Evolutionary conservation across 176 grass and related monocot genomes (phyloP).

Genomic region (Carex parvula): DNA sequence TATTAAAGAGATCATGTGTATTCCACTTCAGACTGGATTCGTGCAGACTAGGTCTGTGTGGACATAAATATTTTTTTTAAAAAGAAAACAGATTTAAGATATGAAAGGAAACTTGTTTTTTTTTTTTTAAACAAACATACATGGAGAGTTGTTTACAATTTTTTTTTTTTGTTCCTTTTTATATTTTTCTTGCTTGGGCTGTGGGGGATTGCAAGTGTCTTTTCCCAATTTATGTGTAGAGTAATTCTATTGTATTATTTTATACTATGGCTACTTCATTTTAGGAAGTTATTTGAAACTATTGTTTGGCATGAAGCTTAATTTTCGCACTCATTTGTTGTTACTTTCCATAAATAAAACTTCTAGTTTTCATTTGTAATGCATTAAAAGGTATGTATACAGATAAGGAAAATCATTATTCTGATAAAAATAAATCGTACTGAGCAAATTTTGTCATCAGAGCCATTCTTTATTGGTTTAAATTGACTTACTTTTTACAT

Average conservation of each 20-base stretch:
- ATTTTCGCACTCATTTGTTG: not conserved
- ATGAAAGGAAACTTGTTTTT: no score
- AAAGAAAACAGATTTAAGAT: no score
- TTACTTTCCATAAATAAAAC: not conserved
- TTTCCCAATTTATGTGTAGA: not conserved
- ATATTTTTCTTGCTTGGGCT: no score
- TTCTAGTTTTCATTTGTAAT: not conserved
- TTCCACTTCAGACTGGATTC: no score
- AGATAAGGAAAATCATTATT: not conserved
- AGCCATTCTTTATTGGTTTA: not conserved
- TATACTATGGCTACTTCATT: not conserved
- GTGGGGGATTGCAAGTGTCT: no score
- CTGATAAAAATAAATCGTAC: not conserved
- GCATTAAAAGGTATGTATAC: not conserved
- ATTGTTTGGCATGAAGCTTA: slow-evolving; percentile 1
- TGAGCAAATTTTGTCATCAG: not conserved
- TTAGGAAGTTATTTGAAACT: not conserved
- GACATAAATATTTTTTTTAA: no score
- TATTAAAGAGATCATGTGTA: no score
- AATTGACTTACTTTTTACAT: not conserved
- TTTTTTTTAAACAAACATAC: no score
- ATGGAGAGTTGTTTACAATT: no score
- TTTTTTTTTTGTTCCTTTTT: no score
- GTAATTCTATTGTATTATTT: not conserved
- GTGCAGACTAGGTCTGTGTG: no score